Evolutionary conservation across 306 rosid species (phyloP).

Genomic region (Mucuna pruriens): DNA sequence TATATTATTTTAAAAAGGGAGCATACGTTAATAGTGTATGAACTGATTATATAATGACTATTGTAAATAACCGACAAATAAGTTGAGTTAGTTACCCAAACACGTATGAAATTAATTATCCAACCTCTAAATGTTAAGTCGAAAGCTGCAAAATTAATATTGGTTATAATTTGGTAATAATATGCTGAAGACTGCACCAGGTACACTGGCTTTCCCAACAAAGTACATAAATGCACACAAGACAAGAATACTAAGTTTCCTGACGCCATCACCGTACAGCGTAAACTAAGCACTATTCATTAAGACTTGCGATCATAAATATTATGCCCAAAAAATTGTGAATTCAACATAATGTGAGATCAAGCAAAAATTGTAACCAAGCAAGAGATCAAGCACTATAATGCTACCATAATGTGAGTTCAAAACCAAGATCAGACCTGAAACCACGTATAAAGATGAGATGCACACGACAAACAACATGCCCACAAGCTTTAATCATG

Average conservation of each 20-base stretch:
- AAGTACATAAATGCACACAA: neutral
- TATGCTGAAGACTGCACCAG: neutral
- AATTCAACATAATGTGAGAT: no score
- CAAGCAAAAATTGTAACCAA: no score
- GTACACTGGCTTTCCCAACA: neutral
- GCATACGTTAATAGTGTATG: neutral
- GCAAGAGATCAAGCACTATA: neutral
- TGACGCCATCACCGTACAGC: no score
- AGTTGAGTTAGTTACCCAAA: neutral
- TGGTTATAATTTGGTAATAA: no score
- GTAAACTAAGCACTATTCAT: neutral
- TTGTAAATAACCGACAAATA: neutral
- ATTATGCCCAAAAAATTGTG: neutral
- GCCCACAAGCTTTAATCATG: neutral
- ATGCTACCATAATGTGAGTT: neutral
- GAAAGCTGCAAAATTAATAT: neutral
- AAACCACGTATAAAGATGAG: neutral
- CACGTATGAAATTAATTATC: neutral
- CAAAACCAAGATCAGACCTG: slow-evolving; percentile 14
- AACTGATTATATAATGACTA: no score
- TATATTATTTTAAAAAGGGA: neutral
- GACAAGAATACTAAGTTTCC: neutral
- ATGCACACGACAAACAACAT: slow-evolving; percentile 21
- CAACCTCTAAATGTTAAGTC: neutral
- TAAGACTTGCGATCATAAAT: neutral